Base-by-base conservation (phyloP, 2,329 filamentous ascomycete species). In the Aureobasidium sp. region DNA sequence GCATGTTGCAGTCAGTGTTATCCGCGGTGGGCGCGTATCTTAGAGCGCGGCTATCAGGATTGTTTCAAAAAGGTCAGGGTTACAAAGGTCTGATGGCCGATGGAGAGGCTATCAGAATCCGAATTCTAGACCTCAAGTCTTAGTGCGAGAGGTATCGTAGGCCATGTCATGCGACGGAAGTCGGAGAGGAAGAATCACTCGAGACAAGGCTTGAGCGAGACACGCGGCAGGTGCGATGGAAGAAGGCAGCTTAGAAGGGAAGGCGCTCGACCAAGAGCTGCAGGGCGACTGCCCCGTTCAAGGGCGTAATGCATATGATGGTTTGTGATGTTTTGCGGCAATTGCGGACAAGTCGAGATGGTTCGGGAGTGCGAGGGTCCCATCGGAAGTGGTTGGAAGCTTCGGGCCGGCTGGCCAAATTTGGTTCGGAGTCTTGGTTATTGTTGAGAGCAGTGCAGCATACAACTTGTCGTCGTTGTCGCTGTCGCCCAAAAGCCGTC, bases 11-110 rank as follows among this genome's bases (percentile, higher is more conserved):
- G 27, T 57, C 53, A 25, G 40, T 55, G 53, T 40, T 45, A 46
- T 57, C 40, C 40, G 53, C 53, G 53, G 29, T 17, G 37, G 37
- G 57, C 57, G 57, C 57, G 45, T 60, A 60, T 51, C 25, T 23
- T 10, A 9, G 21, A 33, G 37, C 37, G 57, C 57, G 57, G 57
- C 37, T 51, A 45, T 37, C 23, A 19, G 17, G 19, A 35, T 7
- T 31, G 45, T 23, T 59, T 59, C 35, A n/a, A 40, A 7, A 23
- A 8, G 45, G 42, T 17, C 42, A 40, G 27, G 27, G 42, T 35
- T 25, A 27, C 47, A 35, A 31, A 37, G 17, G 29, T 29, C 7
- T 19, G n/a, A 46, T 27, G 23, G 9, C 23, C 15, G 43, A 46
- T 27, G 17, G 17, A 21, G 3, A 25, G 21, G 3, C 21, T 15